Conservation (phyloP, 306 rosid species). For the Herpetospermum pedunculosum region DNA sequence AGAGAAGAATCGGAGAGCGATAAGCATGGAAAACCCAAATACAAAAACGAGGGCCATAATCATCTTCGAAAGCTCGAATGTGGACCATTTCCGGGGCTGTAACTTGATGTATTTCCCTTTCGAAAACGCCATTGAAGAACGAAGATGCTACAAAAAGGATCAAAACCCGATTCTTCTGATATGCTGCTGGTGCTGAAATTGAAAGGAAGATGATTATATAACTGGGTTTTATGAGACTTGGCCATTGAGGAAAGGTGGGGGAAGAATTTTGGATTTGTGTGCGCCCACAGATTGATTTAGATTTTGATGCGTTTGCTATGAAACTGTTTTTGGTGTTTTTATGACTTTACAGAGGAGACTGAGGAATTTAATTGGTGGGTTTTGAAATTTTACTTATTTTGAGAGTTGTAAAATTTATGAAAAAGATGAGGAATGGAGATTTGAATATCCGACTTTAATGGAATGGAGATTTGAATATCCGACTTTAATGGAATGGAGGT, state of each 20-base stretch:
- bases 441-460: no score
- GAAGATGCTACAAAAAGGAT: background rate
- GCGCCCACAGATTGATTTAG: no score
- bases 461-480: no score
- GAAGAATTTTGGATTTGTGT: no score
- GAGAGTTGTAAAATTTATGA: no score
- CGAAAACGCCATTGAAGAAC: constrained; percentile 48
- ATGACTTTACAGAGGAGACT: background rate
- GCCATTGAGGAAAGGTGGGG: no score
- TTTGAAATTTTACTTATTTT: background rate
- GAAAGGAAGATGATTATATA: background rate
- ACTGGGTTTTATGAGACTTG: background rate
- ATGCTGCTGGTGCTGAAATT: no score
- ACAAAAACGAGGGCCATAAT: constrained; percentile 43
- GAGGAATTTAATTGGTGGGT: background rate
- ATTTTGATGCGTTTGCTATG: no score
- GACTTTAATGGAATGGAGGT: no score
- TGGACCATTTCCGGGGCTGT: constrained; percentile 40
- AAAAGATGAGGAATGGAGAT: no score
- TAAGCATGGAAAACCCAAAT: constrained; percentile 27
- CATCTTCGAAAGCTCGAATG: constrained; percentile 30
- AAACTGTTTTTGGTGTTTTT: no score
- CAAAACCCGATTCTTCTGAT: background rate
- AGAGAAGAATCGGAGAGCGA: constrained; percentile 57
- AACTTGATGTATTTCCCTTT: constrained; percentile 36